These are phyloP conservation scores for Raphanus raphanistrum DNA, from an alignment of 345 rosid genomes.

Conservation along the genomic window DNA sequence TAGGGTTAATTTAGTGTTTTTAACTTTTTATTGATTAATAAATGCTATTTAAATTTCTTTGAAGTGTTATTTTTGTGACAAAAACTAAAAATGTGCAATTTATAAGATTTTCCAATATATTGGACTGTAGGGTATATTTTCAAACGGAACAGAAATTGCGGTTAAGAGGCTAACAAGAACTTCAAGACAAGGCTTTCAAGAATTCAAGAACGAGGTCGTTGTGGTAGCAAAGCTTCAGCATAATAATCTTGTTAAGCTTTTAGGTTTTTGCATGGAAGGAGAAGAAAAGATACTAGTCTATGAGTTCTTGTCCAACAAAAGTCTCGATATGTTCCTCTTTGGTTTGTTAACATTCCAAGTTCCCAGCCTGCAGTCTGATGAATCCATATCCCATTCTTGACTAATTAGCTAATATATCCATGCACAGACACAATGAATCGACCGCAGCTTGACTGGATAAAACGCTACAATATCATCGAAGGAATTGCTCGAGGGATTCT, in stretches of 20 bases:
- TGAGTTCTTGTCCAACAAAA: constrained; percentile 15
- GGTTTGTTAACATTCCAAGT: neutral
- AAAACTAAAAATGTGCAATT: too few species aligned
- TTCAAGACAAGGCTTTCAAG: constrained; percentile 10
- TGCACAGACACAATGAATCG: neutral
- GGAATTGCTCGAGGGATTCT: constrained; percentile 16
- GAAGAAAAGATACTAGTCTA: constrained; percentile 10
- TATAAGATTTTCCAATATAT: too few species aligned
- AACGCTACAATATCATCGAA: constrained; percentile 6
- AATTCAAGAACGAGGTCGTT: constrained; percentile 18
- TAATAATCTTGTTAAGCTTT: neutral
- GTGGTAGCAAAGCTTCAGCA: constrained; percentile 1
- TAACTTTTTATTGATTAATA: too few species aligned
- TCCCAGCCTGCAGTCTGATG: neutral
- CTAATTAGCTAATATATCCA: neutral
- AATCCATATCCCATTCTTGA: neutral
- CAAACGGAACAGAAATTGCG: constrained; percentile 15
- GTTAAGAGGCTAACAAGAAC: neutral
- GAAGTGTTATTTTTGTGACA: too few species aligned
- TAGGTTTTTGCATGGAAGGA: constrained; percentile 19
- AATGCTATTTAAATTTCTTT: too few species aligned
- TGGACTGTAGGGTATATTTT: constrained; percentile 4
- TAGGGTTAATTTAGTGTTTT: too few species aligned
- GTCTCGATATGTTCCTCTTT: constrained; percentile 17
- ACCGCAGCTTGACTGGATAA: neutral